Evolutionary conservation across 169 alveolate genomes (phyloP), one percentile per base, ranked within the genome.

Genomic region (Sarcocystis neurona): DNA sequence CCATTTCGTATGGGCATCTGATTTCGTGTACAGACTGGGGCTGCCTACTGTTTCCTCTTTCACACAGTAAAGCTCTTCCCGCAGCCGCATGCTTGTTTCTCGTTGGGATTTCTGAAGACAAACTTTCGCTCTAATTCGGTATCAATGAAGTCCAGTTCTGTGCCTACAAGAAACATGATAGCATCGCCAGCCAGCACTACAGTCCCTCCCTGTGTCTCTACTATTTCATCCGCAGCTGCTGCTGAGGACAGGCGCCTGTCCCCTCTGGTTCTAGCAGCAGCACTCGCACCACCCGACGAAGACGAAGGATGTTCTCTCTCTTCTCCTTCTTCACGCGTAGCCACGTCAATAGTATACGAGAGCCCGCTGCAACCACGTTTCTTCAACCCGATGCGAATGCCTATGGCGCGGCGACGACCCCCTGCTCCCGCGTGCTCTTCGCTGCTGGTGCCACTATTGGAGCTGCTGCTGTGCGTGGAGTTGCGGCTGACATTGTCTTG

Each of bases 361-460:
- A 89, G 75, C 43, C 92, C 92, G 80, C 89, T 89, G 89, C 92
- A 89, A 44, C 92, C 92, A 47, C 80, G 92, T 32, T 75, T 75
- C 47, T 80, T 68, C 70, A 89, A 85, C 27, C 89, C 53, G 48
- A 89, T 80, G 80, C 92, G 92, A 43, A 89, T 84, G 32, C 92
- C 92, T 4, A 70, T 39, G 39, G 87, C 90, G 46, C 75, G 41
- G 1, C 44, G 89, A 27, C 32, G 63, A 34, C 30, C 44, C 44
- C 23, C 78, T 39, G 0, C 50, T 56, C 23, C 88, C 23, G 20
- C 56, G 18, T 46, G 77, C 3, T 50, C 88, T 43, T 47, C 88
- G 1, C 75, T 37, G 20, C n/a, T 30, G 43, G 18, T n/a, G n/a
- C n/a, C n/a, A n/a, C n/a, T n/a, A n/a, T n/a, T n/a, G n/a, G n/a